Conservation (phyloP, 2,329 filamentous ascomycete species). For the Hypoxylon sp. region DNA sequence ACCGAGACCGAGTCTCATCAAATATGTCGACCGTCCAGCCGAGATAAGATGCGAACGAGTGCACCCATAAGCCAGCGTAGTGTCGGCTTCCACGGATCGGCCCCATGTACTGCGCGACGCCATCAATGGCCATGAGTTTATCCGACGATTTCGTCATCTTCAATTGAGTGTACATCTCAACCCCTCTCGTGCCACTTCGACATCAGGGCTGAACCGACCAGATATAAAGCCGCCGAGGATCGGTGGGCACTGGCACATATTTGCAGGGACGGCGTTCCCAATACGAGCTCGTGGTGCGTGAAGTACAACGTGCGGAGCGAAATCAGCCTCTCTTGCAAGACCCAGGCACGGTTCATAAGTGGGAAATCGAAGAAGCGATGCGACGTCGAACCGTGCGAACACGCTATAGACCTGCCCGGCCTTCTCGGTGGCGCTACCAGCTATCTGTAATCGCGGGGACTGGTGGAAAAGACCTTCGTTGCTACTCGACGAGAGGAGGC, state of each 20-base stretch:
- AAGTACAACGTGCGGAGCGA: slow-evolving; percentile 32
- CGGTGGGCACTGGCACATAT: slow-evolving; percentile 24
- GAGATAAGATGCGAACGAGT: slow-evolving; percentile 21
- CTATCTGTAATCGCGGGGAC: not conserved
- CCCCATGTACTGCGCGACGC: slow-evolving; percentile 17
- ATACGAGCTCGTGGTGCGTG: slow-evolving; percentile 26
- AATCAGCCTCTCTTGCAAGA: slow-evolving; percentile 17
- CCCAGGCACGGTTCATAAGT: slow-evolving; percentile 2
- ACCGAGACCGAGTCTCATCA: not conserved
- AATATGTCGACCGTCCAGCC: slow-evolving; percentile 10
- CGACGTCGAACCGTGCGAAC: not conserved
- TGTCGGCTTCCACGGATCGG: slow-evolving; percentile 4
- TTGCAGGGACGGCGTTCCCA: slow-evolving; percentile 27
- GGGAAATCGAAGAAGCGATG: slow-evolving; percentile 5
- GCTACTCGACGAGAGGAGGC: not conserved
- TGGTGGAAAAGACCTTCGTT: not conserved
- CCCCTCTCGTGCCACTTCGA: slow-evolving; percentile 19
- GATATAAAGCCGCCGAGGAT: not conserved
- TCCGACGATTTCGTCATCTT: slow-evolving; percentile 23
- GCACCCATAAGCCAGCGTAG: slow-evolving; percentile 31
- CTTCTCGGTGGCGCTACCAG: not conserved
- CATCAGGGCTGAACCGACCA: not conserved
- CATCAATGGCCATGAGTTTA: slow-evolving; percentile 25
- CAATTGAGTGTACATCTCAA: slow-evolving; percentile 23
- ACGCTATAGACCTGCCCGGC: not conserved